Evolutionary conservation across 1,284 basidiomycete species (phyloP), one percentile per base, ranked within the genome.

Genomic region (Trichosporon inkin): DNA sequence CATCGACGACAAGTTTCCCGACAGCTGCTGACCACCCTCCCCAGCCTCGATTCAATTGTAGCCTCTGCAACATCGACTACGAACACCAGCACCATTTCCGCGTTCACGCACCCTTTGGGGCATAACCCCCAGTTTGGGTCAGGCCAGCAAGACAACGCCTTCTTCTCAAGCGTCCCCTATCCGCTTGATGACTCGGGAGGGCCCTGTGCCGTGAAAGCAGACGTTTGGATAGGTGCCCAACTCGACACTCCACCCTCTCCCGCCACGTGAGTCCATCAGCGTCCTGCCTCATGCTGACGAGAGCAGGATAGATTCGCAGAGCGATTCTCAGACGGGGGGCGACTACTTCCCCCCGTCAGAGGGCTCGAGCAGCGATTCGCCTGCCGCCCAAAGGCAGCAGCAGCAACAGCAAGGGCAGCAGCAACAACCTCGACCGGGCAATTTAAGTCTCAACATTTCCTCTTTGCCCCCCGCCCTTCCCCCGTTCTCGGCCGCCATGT

Each of bases 251-350:
- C 74, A 10, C 69, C 74, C n/a, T 74, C 73, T 20, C 73, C 74
- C 54, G 71, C 73, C 68, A 76, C 72, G 70, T 74, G 57, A 66
- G 72, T 70, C 11, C n/a, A 7, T 3, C 35, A 7, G 1, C 13
- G 16, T 6, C 22, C 17, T 14, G 16, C n/a, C 4, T 35, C 16
- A 7, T 14, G 52, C 56, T 61, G 44, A 61, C 60, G 4, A 10
- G 34, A 35, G 2, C 60, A 72, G 72, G 51, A 72, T 76, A 70
- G 73, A 63, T 7, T 71, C 73, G 11, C 70, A 67, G 7, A 64
- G 61, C 37, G 72, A 76, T 55, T 72, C 70, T 51, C 72, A 71
- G 62, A 57, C 66, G 39, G 75, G 74, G 69, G 73, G 74, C 64
- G 73, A 74, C 11, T 68, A 64, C 56, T 68, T 70, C 62, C 72